Evolutionary conservation across 305 asterid species (phyloP).

Genomic region (Salvia sclarea): DNA sequence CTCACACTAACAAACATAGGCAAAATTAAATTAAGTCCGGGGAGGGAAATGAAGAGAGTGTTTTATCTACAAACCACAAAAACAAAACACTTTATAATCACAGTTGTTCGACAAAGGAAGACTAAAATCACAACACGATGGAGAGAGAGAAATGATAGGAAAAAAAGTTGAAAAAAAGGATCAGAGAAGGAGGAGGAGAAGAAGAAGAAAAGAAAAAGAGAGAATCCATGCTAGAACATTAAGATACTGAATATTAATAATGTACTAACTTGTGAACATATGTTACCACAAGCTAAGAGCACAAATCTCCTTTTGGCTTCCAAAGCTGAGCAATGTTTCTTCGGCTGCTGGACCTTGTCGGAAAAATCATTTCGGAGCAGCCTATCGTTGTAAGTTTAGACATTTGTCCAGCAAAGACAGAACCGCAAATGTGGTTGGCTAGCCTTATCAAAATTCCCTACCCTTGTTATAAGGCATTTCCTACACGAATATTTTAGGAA

Average conservation of each 20-base stretch:
- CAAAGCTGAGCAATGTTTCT: conserved; percentile 19
- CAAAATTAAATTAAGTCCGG: neutral
- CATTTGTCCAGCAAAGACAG: conserved; percentile 15
- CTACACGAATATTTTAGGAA: conserved; percentile 40
- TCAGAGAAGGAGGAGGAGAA: neutral
- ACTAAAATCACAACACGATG: conserved; percentile 6
- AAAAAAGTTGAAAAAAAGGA: too few relatives aligned
- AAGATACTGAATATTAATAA: conserved; percentile 24
- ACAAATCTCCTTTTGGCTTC: conserved; percentile 18
- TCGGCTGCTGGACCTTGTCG: conserved; percentile 16
- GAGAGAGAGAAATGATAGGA: too few relatives aligned
- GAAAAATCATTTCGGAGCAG: neutral
- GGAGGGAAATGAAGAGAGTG: neutral
- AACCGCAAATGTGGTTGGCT: conserved; percentile 16
- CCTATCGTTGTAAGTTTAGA: conserved; percentile 17
- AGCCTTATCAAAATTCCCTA: conserved; percentile 62
- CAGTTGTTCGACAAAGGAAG: conserved; percentile 27
- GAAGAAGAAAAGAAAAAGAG: neutral
- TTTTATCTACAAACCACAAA: conserved; percentile 35
- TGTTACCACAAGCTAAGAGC: conserved; percentile 22
- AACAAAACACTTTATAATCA: conserved; percentile 18
- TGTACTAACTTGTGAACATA: conserved; percentile 8
- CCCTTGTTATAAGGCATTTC: conserved; percentile 81
- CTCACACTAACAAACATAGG: neutral
- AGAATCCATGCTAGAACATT: conserved; percentile 32